Conservation (phyloP, 805 yeast genomes). For the Yamadazyma akitaensis region DNA sequence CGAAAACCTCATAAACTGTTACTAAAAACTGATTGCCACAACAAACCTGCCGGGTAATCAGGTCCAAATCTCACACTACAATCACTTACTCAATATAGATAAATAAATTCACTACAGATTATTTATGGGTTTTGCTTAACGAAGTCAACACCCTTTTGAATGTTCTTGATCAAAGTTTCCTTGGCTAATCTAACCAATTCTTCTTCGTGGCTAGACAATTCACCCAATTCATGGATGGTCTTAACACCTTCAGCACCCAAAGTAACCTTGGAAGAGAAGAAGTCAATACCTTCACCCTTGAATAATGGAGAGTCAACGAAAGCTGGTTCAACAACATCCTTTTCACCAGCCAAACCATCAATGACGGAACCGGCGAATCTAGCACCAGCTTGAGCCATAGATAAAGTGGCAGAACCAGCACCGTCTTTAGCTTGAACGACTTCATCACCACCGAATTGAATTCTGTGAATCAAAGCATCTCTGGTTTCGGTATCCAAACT, state of each 20-base stretch:
- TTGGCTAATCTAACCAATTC: conserved; percentile 78
- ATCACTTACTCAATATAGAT: background rate
- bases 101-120: background rate
- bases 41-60: too few species aligned
- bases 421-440: conserved; percentile 92
- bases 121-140: conserved; percentile 65
- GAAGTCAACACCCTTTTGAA: conserved; percentile 89
- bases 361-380: conserved; percentile 65
- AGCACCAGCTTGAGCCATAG: conserved; percentile 92
- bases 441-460: conserved; percentile 96
- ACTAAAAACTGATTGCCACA: too few species aligned
- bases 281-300: conserved; percentile 87
- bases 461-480: conserved; percentile 69
- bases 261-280: conserved; percentile 93
- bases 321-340: conserved; percentile 62
- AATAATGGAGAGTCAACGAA: conserved; percentile 79
- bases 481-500: conserved; percentile 40
- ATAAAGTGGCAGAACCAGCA: conserved; percentile 89
- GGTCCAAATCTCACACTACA: background rate
- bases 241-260: conserved; percentile 89
- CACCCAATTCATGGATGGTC: conserved; percentile 75
- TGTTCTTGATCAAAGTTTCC: conserved; percentile 87
- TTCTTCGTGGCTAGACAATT: conserved; percentile 73
- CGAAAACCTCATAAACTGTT: too few species aligned
- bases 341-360: conserved; percentile 62